These are phyloP conservation scores for Mycena rosella DNA, from an alignment of 768 basidiomycete species.

Conservation along the genomic window DNA sequence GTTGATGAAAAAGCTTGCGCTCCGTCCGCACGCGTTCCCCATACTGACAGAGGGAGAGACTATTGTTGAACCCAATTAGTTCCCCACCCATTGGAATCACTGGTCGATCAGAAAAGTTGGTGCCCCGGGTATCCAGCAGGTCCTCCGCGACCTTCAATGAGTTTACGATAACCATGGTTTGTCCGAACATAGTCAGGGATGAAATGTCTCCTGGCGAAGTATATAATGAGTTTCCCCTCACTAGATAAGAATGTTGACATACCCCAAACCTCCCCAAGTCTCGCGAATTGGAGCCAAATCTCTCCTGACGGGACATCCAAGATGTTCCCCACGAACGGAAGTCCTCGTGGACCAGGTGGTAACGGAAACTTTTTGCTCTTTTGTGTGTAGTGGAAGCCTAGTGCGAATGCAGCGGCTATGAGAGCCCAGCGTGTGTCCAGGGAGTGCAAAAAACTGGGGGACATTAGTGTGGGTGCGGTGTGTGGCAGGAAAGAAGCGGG, in stretches of 20 bases:
- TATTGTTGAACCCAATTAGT: constrained; percentile 38
- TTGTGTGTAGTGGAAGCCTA: not conserved
- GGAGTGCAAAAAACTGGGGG: not conserved
- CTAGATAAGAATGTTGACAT: not conserved
- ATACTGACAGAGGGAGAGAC: constrained; percentile 22
- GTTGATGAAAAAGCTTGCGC: constrained; percentile 34
- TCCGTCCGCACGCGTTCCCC: constrained; percentile 27
- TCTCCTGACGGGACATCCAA: constrained; percentile 44
- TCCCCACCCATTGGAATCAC: constrained; percentile 56
- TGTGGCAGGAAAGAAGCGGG: too few relatives aligned
- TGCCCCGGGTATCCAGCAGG: constrained; percentile 64
- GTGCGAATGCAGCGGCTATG: not conserved
- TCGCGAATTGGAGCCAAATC: constrained; percentile 46
- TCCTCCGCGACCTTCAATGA: constrained; percentile 55
- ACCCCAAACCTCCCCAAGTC: constrained; percentile 52
- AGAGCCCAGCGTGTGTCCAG: not conserved
- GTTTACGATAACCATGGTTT: constrained; percentile 62
- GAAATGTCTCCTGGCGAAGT: constrained; percentile 48
- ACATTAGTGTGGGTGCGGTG: too few relatives aligned
- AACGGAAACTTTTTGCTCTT: constrained; percentile 13
- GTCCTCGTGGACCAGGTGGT: constrained; percentile 54
- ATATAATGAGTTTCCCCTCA: not conserved
- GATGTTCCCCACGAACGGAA: constrained; percentile 54
- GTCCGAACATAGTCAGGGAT: constrained; percentile 53
- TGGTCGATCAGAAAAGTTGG: constrained; percentile 69